Base-by-base conservation (phyloP, 805 yeast species). In the Nakazawaea sp. region DNA sequence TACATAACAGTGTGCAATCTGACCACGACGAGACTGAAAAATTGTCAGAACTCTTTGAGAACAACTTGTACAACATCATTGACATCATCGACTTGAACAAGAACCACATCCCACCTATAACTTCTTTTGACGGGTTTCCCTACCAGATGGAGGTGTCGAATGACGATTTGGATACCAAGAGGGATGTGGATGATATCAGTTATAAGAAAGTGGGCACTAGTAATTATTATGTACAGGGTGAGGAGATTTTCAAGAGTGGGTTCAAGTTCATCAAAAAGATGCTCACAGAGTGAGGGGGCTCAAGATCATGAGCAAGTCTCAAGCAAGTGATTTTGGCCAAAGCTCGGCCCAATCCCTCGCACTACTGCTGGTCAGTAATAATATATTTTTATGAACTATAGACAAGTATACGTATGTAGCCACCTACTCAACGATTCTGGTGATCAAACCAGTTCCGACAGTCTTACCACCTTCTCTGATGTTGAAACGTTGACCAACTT, bases 391-490 rank as follows among this genome's bases (percentile, higher is more conserved):
- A 8, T 21, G 24, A 28, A 28, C 38, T 35, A 35, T 35, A 35
- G 23, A 28, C 38, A 35, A 17, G 38, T 24, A 16, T 16, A 15
- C 27, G 17, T 15, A 11, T 5, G 29, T 25, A 19, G 16, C 20
- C 9, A 29, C 32, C 56, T 71, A 77, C 62, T 81, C 90, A 48
- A 85, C 62, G 63, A 87, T 80, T 68, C 96, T 81, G 55, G 98
- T 92, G 54, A 92, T 78, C 72, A 92, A 72, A 73, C 98, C 98
- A 50, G 98, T 92, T 67, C 96, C 98, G 50, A 92, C 97, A 49
- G 98, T 92, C 72, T 83, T 85, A 63, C 97, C 97, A 70, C 97
- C 97, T 73, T 92, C 98, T 80, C 98, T 92, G 64, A 92, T 75
- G 80, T 92, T 92, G 83, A 92, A 92, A 70, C 97, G 85, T 75